Percentiles rank a stretch among this genome's conserved stretches.
Evolutionary conservation across 768 basidiomycete species (phyloP).

Genomic region (Russula sp.): DNA sequence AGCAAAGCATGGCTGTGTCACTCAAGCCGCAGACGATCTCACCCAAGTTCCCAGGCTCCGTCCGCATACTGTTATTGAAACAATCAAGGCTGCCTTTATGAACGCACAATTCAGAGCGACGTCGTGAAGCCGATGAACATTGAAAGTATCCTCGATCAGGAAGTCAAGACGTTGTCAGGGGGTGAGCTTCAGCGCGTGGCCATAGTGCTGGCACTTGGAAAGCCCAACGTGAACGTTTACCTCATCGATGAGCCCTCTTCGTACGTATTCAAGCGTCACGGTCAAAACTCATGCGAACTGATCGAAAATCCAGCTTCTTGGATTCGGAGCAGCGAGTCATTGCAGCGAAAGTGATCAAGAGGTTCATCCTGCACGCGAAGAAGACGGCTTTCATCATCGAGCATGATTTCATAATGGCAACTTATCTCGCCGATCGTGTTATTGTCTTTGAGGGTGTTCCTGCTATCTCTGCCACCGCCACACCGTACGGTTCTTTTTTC

Average conservation of each 20-base stretch:
- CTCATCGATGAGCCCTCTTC: constrained; percentile 93
- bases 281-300: not conserved
- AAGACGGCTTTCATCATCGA: constrained; percentile 99
- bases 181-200: constrained; percentile 98
- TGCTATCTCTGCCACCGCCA: constrained; percentile 83
- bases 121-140: constrained; percentile 97
- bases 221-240: constrained; percentile 82
- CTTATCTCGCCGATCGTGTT: constrained; percentile 96
- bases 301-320: constrained; percentile 60
- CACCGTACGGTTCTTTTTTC: constrained; percentile 57
- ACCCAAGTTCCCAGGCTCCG: constrained; percentile 96
- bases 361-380: constrained; percentile 94
- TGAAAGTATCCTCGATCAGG: constrained; percentile 94
- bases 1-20: constrained; percentile 81
- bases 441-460: constrained; percentile 90
- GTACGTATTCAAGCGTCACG: constrained; percentile 35
- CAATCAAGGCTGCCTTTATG: constrained; percentile 96
- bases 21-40: constrained; percentile 99
- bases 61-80: constrained; percentile 91
- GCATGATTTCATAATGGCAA: constrained; percentile 99
- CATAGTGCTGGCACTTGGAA: constrained; percentile 89
- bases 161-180: constrained; percentile 96
- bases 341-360: constrained; percentile 96
- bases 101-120: constrained; percentile 99
- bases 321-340: constrained; percentile 99